Evolutionary conservation across 768 basidiomycete species (phyloP).

Genomic region (Albatrellus ellisii): DNA sequence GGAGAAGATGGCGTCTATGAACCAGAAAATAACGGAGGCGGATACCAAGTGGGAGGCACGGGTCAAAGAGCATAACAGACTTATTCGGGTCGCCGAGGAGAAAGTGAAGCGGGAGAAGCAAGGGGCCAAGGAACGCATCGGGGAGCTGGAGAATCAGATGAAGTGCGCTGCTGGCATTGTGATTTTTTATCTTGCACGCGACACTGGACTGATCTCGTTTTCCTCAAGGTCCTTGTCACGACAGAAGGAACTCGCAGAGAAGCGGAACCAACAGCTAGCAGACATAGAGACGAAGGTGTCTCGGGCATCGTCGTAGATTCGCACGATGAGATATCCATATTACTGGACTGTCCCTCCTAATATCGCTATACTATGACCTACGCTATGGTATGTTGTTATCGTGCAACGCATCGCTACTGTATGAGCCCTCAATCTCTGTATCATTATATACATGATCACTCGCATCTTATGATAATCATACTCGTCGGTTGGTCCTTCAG

Average conservation of each 20-base stretch:
- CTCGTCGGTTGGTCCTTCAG: too few species aligned
- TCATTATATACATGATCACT: too few species aligned
- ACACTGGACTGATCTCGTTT: background rate
- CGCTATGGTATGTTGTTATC: too few species aligned
- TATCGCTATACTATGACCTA: too few species aligned
- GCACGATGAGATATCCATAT: too few species aligned
- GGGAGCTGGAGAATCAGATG: slow-evolving; percentile 57
- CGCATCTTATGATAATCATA: too few species aligned
- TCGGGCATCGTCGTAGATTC: slow-evolving; percentile 4
- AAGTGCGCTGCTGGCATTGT: slow-evolving; percentile 33
- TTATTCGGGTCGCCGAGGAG: slow-evolving; percentile 77
- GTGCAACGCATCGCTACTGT: too few species aligned
- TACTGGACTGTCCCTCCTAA: too few species aligned
- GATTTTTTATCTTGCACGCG: background rate
- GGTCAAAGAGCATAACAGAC: slow-evolving; percentile 84
- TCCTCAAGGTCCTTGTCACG: slow-evolving; percentile 51
- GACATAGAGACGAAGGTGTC: slow-evolving; percentile 26
- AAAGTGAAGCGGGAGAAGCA: slow-evolving; percentile 88
- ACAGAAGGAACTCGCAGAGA: slow-evolving; percentile 69
- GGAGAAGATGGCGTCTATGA: slow-evolving; percentile 66
- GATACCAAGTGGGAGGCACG: slow-evolving; percentile 91
- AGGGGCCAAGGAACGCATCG: slow-evolving; percentile 78
- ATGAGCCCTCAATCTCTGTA: too few species aligned
- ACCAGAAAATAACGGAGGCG: slow-evolving; percentile 54
- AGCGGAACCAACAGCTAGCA: slow-evolving; percentile 47